Base-by-base conservation (phyloP, 2,329 filamentous ascomycete species). In the Venturia pyrina region DNA sequence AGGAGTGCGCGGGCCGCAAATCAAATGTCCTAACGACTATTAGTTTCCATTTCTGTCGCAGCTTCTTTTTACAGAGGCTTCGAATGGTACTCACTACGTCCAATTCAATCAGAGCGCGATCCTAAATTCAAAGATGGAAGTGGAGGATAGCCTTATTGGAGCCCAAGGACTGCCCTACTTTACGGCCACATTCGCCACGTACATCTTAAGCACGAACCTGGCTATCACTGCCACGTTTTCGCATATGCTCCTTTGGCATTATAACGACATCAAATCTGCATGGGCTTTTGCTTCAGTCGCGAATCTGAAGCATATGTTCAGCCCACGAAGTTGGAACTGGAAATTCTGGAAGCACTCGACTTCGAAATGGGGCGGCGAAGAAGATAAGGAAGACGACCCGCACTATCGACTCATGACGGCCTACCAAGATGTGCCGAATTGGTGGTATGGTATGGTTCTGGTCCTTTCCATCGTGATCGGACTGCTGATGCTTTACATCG, bases 221-320 rank as follows among this genome's bases (percentile, higher is more conserved):
- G 66, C 63, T 3, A 65, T 65, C 34, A 68, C 66, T 17, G 67
- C 65, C 40, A 68, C 67, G 15, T 48, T 66, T 11, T 44, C 40
- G 3, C 68, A 68, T 13, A 28, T 69, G 21, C 34, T 69, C n/a
- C 37, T 68, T 44, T 68, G 66, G 68, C 65, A 68, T 43, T 68
- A 65, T 28, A 5, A 65, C 21, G 78, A 79, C 32, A 69, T 82
- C 41, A 77, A 76, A 57, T 67, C 70, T 24, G 74, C 71, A 3
- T 80, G 77, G 68, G 65, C 69, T 4, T 75, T 70, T 66, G 68
- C 70, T 1, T 70, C 64, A 41, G 70, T 64, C 13, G 63, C 46
- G 11, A 73, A 71, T 59, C 66, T 72, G 1, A 67, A 68, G 28
- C 70, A 69, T 37, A 59, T 70, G 21, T 28, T 60, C 21, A 56